Conservation (phyloP, 148 eudicot genomes). For the Rheum nobile region DNA sequence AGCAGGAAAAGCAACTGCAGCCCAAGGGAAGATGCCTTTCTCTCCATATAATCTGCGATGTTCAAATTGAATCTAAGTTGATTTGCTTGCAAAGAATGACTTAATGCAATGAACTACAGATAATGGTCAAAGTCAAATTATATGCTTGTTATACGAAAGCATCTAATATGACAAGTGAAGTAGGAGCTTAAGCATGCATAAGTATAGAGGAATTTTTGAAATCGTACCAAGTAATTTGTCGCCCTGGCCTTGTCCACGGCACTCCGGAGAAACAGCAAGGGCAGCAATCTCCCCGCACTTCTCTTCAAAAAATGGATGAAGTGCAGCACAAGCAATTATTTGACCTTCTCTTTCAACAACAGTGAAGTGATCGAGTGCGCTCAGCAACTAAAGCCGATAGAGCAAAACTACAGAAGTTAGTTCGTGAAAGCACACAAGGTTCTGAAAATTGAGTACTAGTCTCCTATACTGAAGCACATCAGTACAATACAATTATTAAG, state of each 20-base stretch:
- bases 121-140: not conserved
- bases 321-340: slow-evolving; percentile 89
- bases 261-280: slow-evolving; percentile 90
- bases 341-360: slow-evolving; percentile 98
- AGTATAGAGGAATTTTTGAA: not conserved
- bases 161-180: not conserved
- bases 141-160: not conserved
- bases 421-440: not conserved
- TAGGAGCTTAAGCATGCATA: not conserved
- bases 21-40: slow-evolving; percentile 72
- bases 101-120: not conserved
- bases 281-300: slow-evolving; percentile 96
- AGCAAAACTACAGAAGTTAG: not conserved
- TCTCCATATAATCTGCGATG: slow-evolving; percentile 76
- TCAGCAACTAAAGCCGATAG: slow-evolving; percentile 38
- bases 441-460: not conserved
- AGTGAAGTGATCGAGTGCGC: slow-evolving; percentile 52
- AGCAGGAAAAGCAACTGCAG: slow-evolving; percentile 69
- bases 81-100: not conserved
- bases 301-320: slow-evolving; percentile 68
- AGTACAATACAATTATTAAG: not conserved
- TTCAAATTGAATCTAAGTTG: not conserved
- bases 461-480: not conserved
- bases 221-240: slow-evolving; percentile 80
- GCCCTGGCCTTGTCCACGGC: slow-evolving; percentile 97